Base-by-base conservation (phyloP, 202 grass and related monocot species). In the Carex arenaria region DNA sequence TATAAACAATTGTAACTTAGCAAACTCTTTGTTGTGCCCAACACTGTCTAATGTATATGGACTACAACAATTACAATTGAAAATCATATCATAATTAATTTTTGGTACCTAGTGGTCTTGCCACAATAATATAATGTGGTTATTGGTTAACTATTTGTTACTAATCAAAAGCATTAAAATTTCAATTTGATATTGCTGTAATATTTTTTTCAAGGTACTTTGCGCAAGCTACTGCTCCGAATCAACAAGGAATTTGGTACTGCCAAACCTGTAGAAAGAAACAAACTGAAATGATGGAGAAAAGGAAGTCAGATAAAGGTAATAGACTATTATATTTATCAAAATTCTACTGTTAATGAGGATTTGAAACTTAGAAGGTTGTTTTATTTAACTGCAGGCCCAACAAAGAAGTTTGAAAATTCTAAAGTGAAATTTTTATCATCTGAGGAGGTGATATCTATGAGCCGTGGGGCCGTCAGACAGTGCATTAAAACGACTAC, bases 371-470 rank as follows among this genome's bases (percentile, higher is more conserved):
- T 64, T 59, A 11, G 45, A 49, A 36, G 63, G 32, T 36, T 82
- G 26, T 47, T 72, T 67, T 30, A 47, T 64, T 66, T 54, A 26
- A 56, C 64, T 23, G 83, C 26, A 17, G 56, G 22, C 10, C 59
- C 26, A 42, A 32, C 26, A 9, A 77, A 49, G 70, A 77, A 7
- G 62, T 52, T 76, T 79, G 82, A 72, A 74, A 83, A 84, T 82
- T 60, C 84, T 38, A 90, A 93, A 86, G 83, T 93, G 15, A 93
- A 85, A 52, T 90, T 83, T 63, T 84, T 93, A 73, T 64, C 86
- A 65, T 66, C 43, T 73, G 88, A 93, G 78, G 91, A 90, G 67
- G 81, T 66, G 1, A 43, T 63, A 82, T 86, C 52, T 74, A 66
- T 87, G 78, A 83, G 42, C 83, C 65, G 10, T 66, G 80, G 63